Evolutionary conservation across 352 stramenopile species (phyloP), one percentile per base, ranked within the genome.

Genomic region (Halophytophthora polymorphica): DNA sequence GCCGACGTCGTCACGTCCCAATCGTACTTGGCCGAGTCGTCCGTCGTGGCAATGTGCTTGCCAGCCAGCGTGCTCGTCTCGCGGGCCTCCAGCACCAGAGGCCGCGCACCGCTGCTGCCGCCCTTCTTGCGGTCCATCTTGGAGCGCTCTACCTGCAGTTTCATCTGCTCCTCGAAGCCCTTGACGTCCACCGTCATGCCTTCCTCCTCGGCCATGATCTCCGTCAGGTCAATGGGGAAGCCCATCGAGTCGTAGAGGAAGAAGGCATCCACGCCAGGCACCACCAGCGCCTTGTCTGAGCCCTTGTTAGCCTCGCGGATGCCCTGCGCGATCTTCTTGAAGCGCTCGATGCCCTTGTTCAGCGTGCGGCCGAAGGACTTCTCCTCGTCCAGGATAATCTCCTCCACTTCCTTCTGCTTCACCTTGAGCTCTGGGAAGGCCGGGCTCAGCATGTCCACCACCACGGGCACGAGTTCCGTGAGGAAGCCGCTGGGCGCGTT

Each of bases 161-260:
- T 80, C 95, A 98, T 98, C 61, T 96, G 88, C 31, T 98, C 69
- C 23, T 93, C 81, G 69, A 98, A 98, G 21, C 96, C 95, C 55
- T 94, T 87, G 31, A 91, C 72, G 65, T 99, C 95, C 25, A 99
- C 80, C 15, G 76, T 98, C 66, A 99, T 75, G 10, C 90, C 93
- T 41, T 93, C 71, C 61, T 98, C 94, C 71, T 98, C 95, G 6
- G 90, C 93, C 94, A 98, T 98, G 62, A 98, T 90, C 65, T 98
- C 84, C 12, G 97, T 99, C 61, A 99, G 81, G 70, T 99, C 97
- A 43, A 99, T 78, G 6, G 97, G 97, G 77, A 99, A 99, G 44
- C 97, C 97, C 70, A 99, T 91, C 19, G 97, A 98, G 62, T 99
- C 96, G 71, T 99, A 99, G 17, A 99, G 66, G 66, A 98, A 99